Evolutionary conservation across 116 monocot species (phyloP).

Genomic region (Phalaenopsis hybrid): DNA sequence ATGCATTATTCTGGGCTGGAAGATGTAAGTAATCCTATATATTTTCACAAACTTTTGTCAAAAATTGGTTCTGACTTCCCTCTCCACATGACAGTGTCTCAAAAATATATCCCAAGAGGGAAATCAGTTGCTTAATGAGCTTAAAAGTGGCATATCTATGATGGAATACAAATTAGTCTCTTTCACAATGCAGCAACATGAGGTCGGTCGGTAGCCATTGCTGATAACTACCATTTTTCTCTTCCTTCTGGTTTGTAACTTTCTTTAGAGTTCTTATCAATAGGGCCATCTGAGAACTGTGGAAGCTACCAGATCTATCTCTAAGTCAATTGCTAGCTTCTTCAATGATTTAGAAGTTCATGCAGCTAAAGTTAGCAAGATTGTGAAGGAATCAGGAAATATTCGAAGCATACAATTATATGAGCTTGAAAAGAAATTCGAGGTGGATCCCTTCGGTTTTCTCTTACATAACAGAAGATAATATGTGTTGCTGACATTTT

Average conservation of each 20-base stretch:
- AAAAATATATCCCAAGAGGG: conserved; percentile 29
- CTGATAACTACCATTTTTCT: neutral
- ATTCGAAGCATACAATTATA: conserved; percentile 24
- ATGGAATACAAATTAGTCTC: conserved; percentile 27
- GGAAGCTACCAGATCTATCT: conserved; percentile 39
- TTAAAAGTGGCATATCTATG: conserved; percentile 20
- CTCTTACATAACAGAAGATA: neutral
- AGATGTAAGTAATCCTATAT: conserved; percentile 4
- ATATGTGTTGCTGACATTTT: neutral
- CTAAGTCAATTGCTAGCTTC: conserved; percentile 24
- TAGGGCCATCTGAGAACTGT: conserved; percentile 30
- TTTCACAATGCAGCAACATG: conserved; percentile 32
- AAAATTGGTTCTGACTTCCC: neutral
- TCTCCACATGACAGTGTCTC: conserved; percentile 19
- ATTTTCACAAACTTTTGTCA: neutral
- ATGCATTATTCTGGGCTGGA: neutral
- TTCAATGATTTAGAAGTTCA: conserved; percentile 30
- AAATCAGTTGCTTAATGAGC: conserved; percentile 27
- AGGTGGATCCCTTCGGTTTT: conserved; percentile 13
- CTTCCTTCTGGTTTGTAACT: neutral
- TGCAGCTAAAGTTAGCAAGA: conserved; percentile 20
- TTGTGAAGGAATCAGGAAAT: conserved; percentile 31
- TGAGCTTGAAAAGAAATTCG: conserved; percentile 40
- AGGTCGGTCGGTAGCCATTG: conserved; percentile 17
- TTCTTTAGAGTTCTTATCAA: conserved; percentile 2